A percentile compares a stretch with the other conserved stretches of the same genome.
Conservation (phyloP, 306 rosid species). For the Cicer arietinum region DNA sequence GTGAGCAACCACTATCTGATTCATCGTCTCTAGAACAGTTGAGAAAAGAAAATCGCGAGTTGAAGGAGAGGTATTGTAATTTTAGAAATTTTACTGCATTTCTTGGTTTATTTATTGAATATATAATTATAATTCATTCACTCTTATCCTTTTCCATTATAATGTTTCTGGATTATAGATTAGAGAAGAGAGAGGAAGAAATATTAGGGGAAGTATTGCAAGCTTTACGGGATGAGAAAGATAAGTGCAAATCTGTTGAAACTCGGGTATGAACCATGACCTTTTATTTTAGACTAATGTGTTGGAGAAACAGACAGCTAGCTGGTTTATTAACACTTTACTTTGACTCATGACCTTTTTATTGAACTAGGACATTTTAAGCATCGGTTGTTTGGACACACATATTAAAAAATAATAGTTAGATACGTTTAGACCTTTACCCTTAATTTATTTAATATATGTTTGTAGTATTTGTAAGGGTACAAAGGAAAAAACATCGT, state of each 20-base stretch:
- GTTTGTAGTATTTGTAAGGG: too few species aligned
- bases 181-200: conserved; percentile 51
- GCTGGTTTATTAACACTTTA: neutral
- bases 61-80: conserved; percentile 71
- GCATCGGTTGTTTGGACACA: too few species aligned
- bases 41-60: conserved; percentile 67
- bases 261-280: conserved; percentile 54
- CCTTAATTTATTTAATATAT: too few species aligned
- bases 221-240: conserved; percentile 62
- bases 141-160: conserved; percentile 1
- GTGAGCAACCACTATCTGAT: conserved; percentile 37
- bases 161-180: conserved; percentile 50
- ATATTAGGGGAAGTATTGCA: conserved; percentile 41
- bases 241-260: conserved; percentile 64
- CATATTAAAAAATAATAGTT: too few species aligned
- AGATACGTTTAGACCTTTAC: too few species aligned
- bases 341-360: too few species aligned
- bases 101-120: conserved; percentile 22
- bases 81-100: neutral
- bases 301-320: neutral
- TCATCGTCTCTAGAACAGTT: conserved; percentile 47
- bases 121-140: neutral
- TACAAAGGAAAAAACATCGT: too few species aligned
- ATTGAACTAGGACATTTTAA: too few species aligned
- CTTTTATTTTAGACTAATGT: neutral